Evolutionary conservation across 2,329 filamentous ascomycete genomes (phyloP).

Genomic region (Rutstroemia sydowiana): DNA sequence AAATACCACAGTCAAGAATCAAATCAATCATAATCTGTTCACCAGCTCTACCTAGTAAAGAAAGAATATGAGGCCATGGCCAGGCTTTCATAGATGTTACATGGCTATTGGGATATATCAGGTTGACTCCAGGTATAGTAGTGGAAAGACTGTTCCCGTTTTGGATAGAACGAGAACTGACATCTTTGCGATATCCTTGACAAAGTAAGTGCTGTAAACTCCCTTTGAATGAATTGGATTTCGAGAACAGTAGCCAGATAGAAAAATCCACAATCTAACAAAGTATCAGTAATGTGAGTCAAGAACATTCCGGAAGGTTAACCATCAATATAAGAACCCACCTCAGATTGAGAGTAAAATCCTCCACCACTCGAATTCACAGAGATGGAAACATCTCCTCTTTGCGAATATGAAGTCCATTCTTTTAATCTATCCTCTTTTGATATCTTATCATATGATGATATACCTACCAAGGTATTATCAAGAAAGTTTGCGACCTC

Average conservation of each 20-base stretch:
- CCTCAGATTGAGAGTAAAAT: conserved; percentile 56
- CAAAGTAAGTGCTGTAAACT: conserved; percentile 71
- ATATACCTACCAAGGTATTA: conserved; percentile 27
- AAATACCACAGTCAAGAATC: conserved; percentile 72
- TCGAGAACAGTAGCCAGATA: conserved; percentile 69
- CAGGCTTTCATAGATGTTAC: conserved; percentile 58
- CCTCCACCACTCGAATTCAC: conserved; percentile 36
- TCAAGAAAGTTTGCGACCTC: conserved; percentile 23
- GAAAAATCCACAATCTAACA: conserved; percentile 66
- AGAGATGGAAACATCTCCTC: conserved; percentile 50
- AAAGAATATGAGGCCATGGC: conserved; percentile 70
- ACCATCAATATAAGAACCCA: conserved; percentile 35
- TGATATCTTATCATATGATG: conserved; percentile 10
- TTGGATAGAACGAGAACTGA: conserved; percentile 16
- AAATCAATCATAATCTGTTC: conserved; percentile 72
- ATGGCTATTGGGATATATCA: conserved; percentile 60
- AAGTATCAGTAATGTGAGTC: conserved; percentile 3
- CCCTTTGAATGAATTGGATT: conserved; percentile 37
- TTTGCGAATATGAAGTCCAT: conserved; percentile 57
- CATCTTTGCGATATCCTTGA: conserved; percentile 64
- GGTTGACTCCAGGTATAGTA: conserved; percentile 58
- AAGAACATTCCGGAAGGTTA: conserved; percentile 9
- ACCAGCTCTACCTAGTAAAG: conserved; percentile 65
- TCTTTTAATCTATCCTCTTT: conserved; percentile 42
- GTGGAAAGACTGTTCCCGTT: conserved; percentile 30